Percentiles rank a stretch among this genome's conserved stretches.
Conservation (phyloP, 148 eudicot species). For the Silene conica region DNA sequence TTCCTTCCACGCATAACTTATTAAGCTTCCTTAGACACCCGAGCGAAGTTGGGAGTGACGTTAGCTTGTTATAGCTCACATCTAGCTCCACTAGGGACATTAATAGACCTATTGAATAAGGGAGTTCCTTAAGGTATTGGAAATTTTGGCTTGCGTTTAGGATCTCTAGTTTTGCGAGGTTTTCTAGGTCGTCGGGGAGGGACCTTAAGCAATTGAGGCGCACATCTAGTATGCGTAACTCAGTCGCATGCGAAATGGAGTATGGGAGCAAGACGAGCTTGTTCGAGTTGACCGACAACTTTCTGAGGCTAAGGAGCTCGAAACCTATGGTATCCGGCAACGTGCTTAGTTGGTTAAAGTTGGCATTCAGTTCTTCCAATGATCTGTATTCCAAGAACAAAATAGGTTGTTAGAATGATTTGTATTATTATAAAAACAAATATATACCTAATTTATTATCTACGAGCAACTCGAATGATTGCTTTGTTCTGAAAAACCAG, state of each 20-base stretch:
- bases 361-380: conserved; percentile 51
- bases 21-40: conserved; percentile 57
- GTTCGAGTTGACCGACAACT: conserved; percentile 66
- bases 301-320: conserved; percentile 54
- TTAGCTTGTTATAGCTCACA: conserved; percentile 59
- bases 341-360: conserved; percentile 57
- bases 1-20: conserved; percentile 63
- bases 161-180: conserved; percentile 48
- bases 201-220: conserved; percentile 68
- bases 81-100: conserved; percentile 65
- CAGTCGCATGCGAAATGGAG: conserved; percentile 55
- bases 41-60: conserved; percentile 46
- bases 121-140: conserved; percentile 46
- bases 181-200: conserved; percentile 74
- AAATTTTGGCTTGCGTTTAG: conserved; percentile 77
- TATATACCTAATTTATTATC: too few species aligned
- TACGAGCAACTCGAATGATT: too few species aligned
- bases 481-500: too few species aligned
- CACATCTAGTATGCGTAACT: conserved; percentile 52
- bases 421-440: too few species aligned
- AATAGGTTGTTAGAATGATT: neutral
- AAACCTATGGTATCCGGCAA: conserved; percentile 71
- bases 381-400: conserved; percentile 26
- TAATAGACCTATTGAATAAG: conserved; percentile 62
- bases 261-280: conserved; percentile 50